Conservation (phyloP, 495 filamentous ascomycete genomes). For the Cercophora scortea region DNA sequence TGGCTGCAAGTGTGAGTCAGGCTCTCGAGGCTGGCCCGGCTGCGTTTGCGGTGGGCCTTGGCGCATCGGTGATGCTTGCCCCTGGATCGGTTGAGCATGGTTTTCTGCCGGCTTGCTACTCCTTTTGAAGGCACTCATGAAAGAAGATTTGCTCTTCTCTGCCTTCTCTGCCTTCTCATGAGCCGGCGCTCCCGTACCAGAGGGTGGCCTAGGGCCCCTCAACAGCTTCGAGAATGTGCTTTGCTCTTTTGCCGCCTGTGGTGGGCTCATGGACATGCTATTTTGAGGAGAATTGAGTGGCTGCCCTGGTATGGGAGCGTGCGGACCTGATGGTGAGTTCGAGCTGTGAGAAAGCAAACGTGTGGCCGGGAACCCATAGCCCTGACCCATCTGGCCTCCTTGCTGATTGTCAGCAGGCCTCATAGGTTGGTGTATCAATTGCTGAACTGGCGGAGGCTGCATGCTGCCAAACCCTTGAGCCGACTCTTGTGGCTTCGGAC, state of each 20-base stretch:
- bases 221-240: slow-evolving; percentile 27
- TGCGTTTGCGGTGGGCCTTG: slow-evolving; percentile 7
- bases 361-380: neutral
- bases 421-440: neutral
- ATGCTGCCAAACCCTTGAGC: neutral
- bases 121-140: slow-evolving; percentile 27
- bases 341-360: slow-evolving; percentile 1
- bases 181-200: neutral
- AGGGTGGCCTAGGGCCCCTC: slow-evolving; percentile 12
- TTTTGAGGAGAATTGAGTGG: slow-evolving; percentile 6
- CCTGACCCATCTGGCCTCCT: neutral
- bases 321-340: neutral
- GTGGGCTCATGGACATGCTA: slow-evolving; percentile 3
- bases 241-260: slow-evolving; percentile 18
- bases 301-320: slow-evolving; percentile 3
- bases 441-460: slow-evolving; percentile 1
- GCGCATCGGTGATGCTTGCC: slow-evolving; percentile 4
- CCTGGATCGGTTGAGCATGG: neutral
- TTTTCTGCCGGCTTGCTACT: slow-evolving; percentile 13
- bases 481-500: neutral
- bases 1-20: neutral
- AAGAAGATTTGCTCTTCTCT: slow-evolving; percentile 20
- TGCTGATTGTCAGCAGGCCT: neutral
- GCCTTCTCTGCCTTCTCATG: slow-evolving; percentile 13
- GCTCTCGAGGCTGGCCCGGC: slow-evolving; percentile 2